phyloP scores from a whole-genome alignment of 2,329 filamentous ascomycete genomes.

The Periconia sp. region DNA sequence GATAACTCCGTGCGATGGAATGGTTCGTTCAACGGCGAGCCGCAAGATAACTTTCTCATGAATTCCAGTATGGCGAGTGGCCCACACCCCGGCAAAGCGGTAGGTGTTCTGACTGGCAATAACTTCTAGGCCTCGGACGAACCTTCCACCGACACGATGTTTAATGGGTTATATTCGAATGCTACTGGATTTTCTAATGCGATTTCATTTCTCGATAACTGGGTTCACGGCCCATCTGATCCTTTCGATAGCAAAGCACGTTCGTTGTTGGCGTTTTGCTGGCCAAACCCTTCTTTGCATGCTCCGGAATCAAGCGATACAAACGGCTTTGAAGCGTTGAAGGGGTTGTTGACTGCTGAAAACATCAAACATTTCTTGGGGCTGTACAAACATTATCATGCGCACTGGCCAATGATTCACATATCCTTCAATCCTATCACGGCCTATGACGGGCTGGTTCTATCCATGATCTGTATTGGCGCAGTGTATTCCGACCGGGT shows the following conservation, averaged over 20 bases:
- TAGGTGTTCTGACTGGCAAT: constrained; percentile 45
- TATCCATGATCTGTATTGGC: constrained; percentile 72
- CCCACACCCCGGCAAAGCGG: constrained; percentile 47
- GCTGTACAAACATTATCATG: constrained; percentile 71
- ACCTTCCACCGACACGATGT: constrained; percentile 51
- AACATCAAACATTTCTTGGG: constrained; percentile 72
- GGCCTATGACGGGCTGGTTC: constrained; percentile 66
- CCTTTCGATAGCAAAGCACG: constrained; percentile 50
- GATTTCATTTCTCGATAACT: constrained; percentile 42
- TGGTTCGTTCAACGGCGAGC: constrained; percentile 47
- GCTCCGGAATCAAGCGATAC: constrained; percentile 30
- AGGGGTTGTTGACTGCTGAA: constrained; percentile 63
- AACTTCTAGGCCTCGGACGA: constrained; percentile 47
- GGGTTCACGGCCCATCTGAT: constrained; percentile 46
- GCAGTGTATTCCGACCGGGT: constrained; percentile 72
- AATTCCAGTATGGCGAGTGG: constrained; percentile 51
- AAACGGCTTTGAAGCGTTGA: constrained; percentile 57
- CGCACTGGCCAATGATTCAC: constrained; percentile 73
- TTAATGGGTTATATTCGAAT: constrained; percentile 52
- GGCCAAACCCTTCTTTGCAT: constrained; percentile 45
- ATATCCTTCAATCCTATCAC: constrained; percentile 69
- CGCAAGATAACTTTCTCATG: constrained; percentile 50
- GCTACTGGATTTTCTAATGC: constrained; percentile 46
- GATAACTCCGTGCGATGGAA: constrained; percentile 48
- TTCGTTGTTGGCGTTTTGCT: constrained; percentile 54